Percentiles rank a stretch among this genome's conserved stretches.
These are phyloP conservation scores for Huntiella decipiens DNA, from an alignment of 2,329 filamentous ascomycete genomes.

Conservation along the genomic window DNA sequence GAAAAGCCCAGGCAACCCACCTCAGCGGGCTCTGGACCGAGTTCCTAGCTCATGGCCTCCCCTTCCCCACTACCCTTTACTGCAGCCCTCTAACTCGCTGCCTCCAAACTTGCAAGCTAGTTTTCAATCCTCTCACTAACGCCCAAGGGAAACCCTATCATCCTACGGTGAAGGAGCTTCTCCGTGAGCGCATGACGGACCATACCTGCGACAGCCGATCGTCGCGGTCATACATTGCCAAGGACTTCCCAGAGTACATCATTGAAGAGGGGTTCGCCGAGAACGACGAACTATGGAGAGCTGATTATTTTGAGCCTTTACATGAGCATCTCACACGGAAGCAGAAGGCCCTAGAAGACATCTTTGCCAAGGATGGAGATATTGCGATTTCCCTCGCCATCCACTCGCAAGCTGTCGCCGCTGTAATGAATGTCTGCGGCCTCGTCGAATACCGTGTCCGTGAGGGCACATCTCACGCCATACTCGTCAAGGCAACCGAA, in stretches of 20 bases:
- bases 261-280: constrained; percentile 38
- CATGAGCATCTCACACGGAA: constrained; percentile 26
- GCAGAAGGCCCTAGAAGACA: constrained; percentile 25
- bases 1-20: constrained; percentile 31
- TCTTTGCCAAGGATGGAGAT: constrained; percentile 23
- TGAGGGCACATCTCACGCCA: constrained; percentile 34
- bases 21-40: constrained; percentile 33
- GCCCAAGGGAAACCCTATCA: constrained; percentile 23
- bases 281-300: constrained; percentile 32
- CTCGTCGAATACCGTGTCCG: constrained; percentile 25
- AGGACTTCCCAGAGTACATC: constrained; percentile 28
- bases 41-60: constrained; percentile 27
- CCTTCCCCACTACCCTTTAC: constrained; percentile 34
- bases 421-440: constrained; percentile 23
- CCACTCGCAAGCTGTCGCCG: constrained; percentile 28
- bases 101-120: constrained; percentile 33
- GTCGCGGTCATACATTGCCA: constrained; percentile 26
- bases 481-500: constrained; percentile 29
- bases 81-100: constrained; percentile 39
- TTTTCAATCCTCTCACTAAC: constrained; percentile 25
- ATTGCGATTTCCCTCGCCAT: constrained; percentile 28
- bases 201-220: constrained; percentile 43
- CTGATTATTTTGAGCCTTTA: constrained; percentile 28
- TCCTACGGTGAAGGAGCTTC: constrained; percentile 36
- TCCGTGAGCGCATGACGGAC: constrained; percentile 39